These are phyloP conservation scores for Sordariomycetes sp. DNA, from an alignment of 2,329 filamentous ascomycete genomes.

Conservation along the genomic window DNA sequence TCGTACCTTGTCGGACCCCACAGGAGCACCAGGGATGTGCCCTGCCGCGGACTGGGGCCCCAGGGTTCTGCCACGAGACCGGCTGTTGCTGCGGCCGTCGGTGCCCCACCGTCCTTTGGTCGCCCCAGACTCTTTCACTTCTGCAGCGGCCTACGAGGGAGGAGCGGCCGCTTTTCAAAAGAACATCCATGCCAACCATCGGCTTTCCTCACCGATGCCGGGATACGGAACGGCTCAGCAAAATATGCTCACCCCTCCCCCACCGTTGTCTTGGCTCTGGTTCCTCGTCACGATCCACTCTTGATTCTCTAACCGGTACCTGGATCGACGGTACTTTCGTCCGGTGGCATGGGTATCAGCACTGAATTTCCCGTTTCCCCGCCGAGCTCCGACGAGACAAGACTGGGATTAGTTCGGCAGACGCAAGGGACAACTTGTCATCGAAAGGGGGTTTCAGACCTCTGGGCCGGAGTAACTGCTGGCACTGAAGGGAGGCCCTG, in stretches of 20 bases:
- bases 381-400: background rate
- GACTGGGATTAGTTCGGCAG: background rate
- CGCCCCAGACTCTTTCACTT: background rate
- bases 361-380: background rate
- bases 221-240: background rate
- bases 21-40: background rate
- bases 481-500: background rate
- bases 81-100: background rate
- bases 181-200: background rate
- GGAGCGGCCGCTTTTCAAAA: background rate
- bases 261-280: background rate
- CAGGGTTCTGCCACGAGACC: background rate
- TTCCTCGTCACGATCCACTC: background rate
- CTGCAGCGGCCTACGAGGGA: background rate
- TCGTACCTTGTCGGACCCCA: too few relatives aligned
- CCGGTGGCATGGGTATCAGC: background rate
- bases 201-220: background rate
- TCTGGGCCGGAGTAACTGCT: background rate
- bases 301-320: background rate
- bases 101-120: background rate
- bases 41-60: background rate
- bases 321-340: background rate
- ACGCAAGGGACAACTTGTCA: background rate
- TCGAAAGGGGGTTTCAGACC: background rate
- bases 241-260: background rate